These are phyloP conservation scores for Uncinocarpus reesii DNA, from an alignment of 2,329 filamentous ascomycete genomes.

Conservation along the genomic window DNA sequence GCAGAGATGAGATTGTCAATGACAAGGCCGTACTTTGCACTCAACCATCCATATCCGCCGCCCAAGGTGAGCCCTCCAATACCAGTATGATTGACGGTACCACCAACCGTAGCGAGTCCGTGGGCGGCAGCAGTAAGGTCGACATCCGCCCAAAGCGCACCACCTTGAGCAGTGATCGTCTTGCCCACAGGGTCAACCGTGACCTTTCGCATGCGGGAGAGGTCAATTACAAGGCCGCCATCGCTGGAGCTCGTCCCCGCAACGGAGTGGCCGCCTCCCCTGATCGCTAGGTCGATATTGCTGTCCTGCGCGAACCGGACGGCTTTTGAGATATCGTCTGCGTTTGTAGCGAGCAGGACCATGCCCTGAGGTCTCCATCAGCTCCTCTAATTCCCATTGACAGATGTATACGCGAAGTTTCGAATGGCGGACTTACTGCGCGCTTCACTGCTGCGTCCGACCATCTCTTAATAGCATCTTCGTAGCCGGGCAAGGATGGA, in stretches of 20 bases:
- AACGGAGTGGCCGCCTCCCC: conserved; percentile 49
- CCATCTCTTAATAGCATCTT: conserved; percentile 19
- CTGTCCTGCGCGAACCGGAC: conserved; percentile 38
- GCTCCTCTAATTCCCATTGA: background rate
- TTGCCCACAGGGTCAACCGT: conserved; percentile 38
- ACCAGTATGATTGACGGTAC: conserved; percentile 53
- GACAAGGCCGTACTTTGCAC: conserved; percentile 44
- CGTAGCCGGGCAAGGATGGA: conserved; percentile 16
- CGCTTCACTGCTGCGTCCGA: conserved; percentile 18
- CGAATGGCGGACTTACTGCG: conserved; percentile 15
- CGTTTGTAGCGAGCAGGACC: conserved; percentile 33
- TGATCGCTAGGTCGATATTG: conserved; percentile 43
- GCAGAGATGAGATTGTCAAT: conserved; percentile 41
- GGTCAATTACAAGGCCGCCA: conserved; percentile 48
- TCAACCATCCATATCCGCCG: conserved; percentile 50
- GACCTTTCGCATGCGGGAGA: conserved; percentile 43
- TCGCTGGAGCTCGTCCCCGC: conserved; percentile 42
- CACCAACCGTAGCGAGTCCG: conserved; percentile 50
- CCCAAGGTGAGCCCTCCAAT: conserved; percentile 50
- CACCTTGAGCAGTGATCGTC: conserved; percentile 43
- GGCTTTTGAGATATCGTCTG: conserved; percentile 33
- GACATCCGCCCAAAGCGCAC: conserved; percentile 46
- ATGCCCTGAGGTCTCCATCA: conserved; percentile 27
- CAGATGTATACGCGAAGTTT: no score
- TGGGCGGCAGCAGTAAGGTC: conserved; percentile 43